Base-by-base conservation (phyloP, 306 rosid genomes). In the Delonix regia region DNA sequence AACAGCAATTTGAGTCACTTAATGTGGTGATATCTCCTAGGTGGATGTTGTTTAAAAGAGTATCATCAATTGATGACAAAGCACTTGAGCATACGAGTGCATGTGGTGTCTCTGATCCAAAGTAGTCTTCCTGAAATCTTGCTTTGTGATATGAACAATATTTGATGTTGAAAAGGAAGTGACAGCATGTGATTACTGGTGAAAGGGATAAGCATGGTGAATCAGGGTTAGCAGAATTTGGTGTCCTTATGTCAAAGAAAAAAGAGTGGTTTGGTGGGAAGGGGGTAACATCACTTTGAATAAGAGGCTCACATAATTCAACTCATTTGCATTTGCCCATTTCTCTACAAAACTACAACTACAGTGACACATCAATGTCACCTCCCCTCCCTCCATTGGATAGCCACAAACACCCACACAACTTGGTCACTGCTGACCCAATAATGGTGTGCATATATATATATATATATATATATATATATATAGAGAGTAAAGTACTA, bases 301-400 rank as follows among this genome's bases (percentile, higher is more conserved):
- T 19, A n/a, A 24, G 65, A 49, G 48, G 16, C 3, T 67, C 62
- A 21, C 14, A 48, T 36, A n/a, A n/a, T n/a, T n/a, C n/a, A n/a
- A n/a, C n/a, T n/a, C n/a, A n/a, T n/a, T n/a, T n/a, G n/a, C n/a
- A n/a, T n/a, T n/a, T n/a, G n/a, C 27, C 38, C 27, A 57, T 56
- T 39, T 48, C 59, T 47, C 21, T 62, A 53, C 76, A 73, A 48
- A 59, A 30, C 74, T 60, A 39, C 67, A 71, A 55, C 36, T 67
- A 67, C 38, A 63, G 69, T 12, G 69, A 80, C 59, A 24, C 34
- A 16, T 47, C 59, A 24, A 36, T 78, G 67, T 73, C 33, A 44
- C 18, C 28, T 44, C 9, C 21, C 59, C 4, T 68, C 64, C 73
- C 74, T 39, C n/a, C 47, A 36, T 69, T 63, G 6, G 27, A 38